A percentile compares a stretch with the other conserved stretches of the same genome.
Conservation (phyloP, 441 rosid species). For the Heliophila coronopifolia region DNA sequence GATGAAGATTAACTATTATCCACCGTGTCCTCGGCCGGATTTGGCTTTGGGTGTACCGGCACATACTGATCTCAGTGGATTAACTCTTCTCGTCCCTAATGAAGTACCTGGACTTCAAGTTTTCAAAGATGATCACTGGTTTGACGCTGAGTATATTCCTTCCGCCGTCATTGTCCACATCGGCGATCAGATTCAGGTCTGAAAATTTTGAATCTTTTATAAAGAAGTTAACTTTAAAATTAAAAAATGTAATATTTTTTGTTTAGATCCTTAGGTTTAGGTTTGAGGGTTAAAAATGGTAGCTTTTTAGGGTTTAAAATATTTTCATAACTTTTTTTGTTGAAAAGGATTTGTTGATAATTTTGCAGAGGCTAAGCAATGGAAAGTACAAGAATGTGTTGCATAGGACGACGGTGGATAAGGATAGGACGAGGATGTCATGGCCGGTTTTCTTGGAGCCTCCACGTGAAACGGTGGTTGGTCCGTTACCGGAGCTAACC, state of each 20-base stretch:
- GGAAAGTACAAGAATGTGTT: slow-evolving; percentile 45
- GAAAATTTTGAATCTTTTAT: too few relatives aligned
- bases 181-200: slow-evolving; percentile 82
- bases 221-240: too few relatives aligned
- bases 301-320: background rate
- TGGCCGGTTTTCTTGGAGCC: slow-evolving; percentile 75
- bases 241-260: too few relatives aligned
- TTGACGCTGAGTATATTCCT: slow-evolving; percentile 62
- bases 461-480: slow-evolving; percentile 38
- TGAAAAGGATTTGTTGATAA: background rate
- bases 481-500: slow-evolving; percentile 48
- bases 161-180: slow-evolving; percentile 66
- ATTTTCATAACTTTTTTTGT: too few relatives aligned
- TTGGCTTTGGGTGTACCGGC: slow-evolving; percentile 67
- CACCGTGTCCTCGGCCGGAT: slow-evolving; percentile 88
- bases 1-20: slow-evolving; percentile 79
- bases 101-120: slow-evolving; percentile 81
- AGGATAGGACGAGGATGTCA: slow-evolving; percentile 54
- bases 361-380: slow-evolving; percentile 48
- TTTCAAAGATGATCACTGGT: slow-evolving; percentile 63
- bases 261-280: too few relatives aligned
- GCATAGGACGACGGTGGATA: slow-evolving; percentile 51
- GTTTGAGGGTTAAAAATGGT: background rate
- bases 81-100: slow-evolving; percentile 77
- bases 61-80: slow-evolving; percentile 63